Conservation (phyloP, 2,329 filamentous ascomycete genomes). For the Penicillium sclerotigenum region DNA sequence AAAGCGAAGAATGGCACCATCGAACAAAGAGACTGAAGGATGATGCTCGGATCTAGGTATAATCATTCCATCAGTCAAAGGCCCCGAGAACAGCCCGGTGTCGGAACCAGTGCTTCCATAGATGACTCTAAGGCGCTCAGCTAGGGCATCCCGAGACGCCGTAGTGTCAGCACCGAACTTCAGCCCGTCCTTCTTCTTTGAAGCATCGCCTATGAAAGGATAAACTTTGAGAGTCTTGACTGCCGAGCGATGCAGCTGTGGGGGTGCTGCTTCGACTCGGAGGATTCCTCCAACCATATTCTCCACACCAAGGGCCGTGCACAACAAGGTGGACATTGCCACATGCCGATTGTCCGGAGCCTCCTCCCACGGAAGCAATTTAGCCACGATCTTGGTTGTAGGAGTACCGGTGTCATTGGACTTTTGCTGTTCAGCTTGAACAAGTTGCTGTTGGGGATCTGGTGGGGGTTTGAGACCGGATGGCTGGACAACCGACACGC, state of each 20-base stretch:
- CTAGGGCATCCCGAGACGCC: constrained; percentile 71
- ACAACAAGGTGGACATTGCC: constrained; percentile 75
- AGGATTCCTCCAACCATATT: constrained; percentile 81
- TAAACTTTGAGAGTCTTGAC: constrained; percentile 71
- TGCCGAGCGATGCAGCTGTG: constrained; percentile 64
- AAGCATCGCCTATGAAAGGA: constrained; percentile 64
- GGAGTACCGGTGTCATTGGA: constrained; percentile 55
- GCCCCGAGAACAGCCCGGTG: constrained; percentile 70
- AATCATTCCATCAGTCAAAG: constrained; percentile 84
- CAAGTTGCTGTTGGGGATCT: constrained; percentile 65
- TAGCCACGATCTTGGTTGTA: constrained; percentile 70
- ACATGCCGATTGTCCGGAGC: constrained; percentile 77
- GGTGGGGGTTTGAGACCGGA: constrained; percentile 68
- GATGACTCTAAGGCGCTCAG: constrained; percentile 67
- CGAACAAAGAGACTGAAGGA: constrained; percentile 62
- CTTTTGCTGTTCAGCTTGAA: constrained; percentile 61
- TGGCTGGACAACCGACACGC: constrained; percentile 83
- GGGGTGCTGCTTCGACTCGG: constrained; percentile 77
- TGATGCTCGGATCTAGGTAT: constrained; percentile 60
- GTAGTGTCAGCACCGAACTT: constrained; percentile 87
- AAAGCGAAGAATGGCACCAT: constrained; percentile 79
- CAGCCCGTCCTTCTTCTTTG: constrained; percentile 62
- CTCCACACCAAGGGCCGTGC: constrained; percentile 66
- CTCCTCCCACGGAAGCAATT: constrained; percentile 75
- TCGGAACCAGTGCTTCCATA: constrained; percentile 61